These are phyloP conservation scores for Excoecaria agallocha DNA, from an alignment of 345 rosid genomes.

Conservation along the genomic window DNA sequence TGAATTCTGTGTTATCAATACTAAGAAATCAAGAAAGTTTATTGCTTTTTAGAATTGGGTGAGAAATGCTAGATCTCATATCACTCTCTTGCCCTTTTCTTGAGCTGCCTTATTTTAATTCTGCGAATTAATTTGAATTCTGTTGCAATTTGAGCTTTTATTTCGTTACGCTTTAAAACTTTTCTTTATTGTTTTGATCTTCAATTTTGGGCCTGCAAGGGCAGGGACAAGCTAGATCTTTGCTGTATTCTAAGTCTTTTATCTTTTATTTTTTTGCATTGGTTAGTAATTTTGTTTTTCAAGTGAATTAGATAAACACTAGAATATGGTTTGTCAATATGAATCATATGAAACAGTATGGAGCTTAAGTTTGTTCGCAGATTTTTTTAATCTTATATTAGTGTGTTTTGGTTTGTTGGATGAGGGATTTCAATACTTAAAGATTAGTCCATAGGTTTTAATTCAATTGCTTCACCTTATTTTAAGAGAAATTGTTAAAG, in stretches of 20 bases:
- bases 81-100: constrained; percentile 7
- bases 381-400: no score
- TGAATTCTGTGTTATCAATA: not conserved
- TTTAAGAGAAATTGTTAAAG: constrained; percentile 1
- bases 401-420: constrained; percentile 4
- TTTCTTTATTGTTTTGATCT: constrained; percentile 2
- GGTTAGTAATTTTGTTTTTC: not conserved
- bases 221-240: constrained; percentile 8
- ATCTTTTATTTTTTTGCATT: not conserved
- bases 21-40: not conserved
- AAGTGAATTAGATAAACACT: not conserved
- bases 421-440: constrained; percentile 4
- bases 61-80: constrained; percentile 30
- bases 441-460: constrained; percentile 1
- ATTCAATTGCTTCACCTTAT: constrained; percentile 1
- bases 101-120: constrained; percentile 1
- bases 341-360: not conserved
- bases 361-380: no score
- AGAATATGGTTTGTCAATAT: not conserved
- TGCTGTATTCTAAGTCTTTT: not conserved
- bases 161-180: not conserved
- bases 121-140: not conserved
- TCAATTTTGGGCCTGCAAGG: not conserved
- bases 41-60: not conserved
- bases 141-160: not conserved